phyloP scores from a whole-genome alignment of 2,329 filamentous ascomycete genomes.

The Aspergillus ochraceus region DNA sequence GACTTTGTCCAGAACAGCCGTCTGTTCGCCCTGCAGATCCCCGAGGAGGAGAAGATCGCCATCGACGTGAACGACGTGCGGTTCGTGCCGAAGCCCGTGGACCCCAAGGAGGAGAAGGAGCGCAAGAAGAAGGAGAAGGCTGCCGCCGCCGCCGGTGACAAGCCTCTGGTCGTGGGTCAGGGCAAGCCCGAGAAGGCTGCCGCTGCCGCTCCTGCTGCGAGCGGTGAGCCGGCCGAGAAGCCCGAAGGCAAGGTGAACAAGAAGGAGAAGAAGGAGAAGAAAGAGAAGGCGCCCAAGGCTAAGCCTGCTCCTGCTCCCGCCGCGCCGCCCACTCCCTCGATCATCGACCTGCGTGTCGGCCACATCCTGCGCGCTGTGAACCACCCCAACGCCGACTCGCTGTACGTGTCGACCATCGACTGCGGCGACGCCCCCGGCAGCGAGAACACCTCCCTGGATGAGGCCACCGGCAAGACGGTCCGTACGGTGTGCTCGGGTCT shows the following conservation, averaged over 20 bases:
- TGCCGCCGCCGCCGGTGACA: slow-evolving; percentile 37
- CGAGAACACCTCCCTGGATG: slow-evolving; percentile 74
- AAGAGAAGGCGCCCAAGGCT: slow-evolving; percentile 76
- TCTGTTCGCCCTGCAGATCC: slow-evolving; percentile 67
- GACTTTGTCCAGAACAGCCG: slow-evolving; percentile 93
- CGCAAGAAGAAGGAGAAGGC: slow-evolving; percentile 92
- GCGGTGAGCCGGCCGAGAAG: neutral
- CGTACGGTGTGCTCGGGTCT: slow-evolving; percentile 96
- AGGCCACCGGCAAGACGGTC: slow-evolving; percentile 87
- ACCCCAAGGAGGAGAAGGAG: slow-evolving; percentile 95
- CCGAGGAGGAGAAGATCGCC: slow-evolving; percentile 71
- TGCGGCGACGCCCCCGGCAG: slow-evolving; percentile 83
- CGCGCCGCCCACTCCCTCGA: slow-evolving; percentile 74
- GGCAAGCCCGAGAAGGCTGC: slow-evolving; percentile 44
- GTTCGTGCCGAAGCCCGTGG: slow-evolving; percentile 84
- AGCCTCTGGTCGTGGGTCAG: slow-evolving; percentile 40
- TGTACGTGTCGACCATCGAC: slow-evolving; percentile 93
- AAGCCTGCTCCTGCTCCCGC: slow-evolving; percentile 70
- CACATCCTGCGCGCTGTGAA: slow-evolving; percentile 95
- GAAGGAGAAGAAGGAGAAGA: slow-evolving; percentile 57
- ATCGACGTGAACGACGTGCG: slow-evolving; percentile 79
- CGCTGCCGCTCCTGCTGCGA: slow-evolving; percentile 44
- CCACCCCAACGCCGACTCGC: slow-evolving; percentile 93
- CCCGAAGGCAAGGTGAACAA: slow-evolving; percentile 55
- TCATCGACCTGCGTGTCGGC: slow-evolving; percentile 94